Percentiles rank a stretch among this genome's conserved stretches.
Evolutionary conservation across 352 stramenopile species (phyloP).

Genomic region (Peronosclerospora sorghi): DNA sequence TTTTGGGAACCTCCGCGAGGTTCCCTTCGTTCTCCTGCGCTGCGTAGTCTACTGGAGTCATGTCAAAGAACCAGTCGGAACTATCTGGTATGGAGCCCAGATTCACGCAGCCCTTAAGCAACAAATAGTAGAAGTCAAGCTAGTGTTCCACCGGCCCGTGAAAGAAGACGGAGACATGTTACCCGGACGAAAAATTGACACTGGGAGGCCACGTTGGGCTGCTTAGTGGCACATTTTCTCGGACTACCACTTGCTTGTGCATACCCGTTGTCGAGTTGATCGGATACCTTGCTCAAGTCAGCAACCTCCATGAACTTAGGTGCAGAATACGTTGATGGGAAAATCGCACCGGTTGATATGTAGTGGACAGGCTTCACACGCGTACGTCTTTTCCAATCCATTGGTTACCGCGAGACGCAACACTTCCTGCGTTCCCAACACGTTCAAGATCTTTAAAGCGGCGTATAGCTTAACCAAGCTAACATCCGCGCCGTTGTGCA

Average conservation of each 20-base stretch:
- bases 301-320: slow-evolving; percentile 41
- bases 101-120: slow-evolving; percentile 69
- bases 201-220: slow-evolving; percentile 62
- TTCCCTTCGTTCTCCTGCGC: too few relatives aligned
- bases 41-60: slow-evolving; percentile 89
- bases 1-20: too few relatives aligned
- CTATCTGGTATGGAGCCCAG: slow-evolving; percentile 49
- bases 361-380: too few relatives aligned
- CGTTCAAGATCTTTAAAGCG: too few relatives aligned
- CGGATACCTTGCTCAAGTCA: slow-evolving; percentile 40
- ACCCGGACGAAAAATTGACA: slow-evolving; percentile 80
- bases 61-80: slow-evolving; percentile 77
- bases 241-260: slow-evolving; percentile 88
- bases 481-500: too few relatives aligned
- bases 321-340: slow-evolving; percentile 27
- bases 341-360: too few relatives aligned
- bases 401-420: too few relatives aligned
- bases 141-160: slow-evolving; percentile 72
- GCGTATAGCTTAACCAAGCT: too few relatives aligned
- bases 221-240: slow-evolving; percentile 82
- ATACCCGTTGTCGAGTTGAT: slow-evolving; percentile 73
- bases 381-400: too few relatives aligned
- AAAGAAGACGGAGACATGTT: slow-evolving; percentile 77
- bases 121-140: slow-evolving; percentile 86
- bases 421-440: too few relatives aligned